phyloP scores from a whole-genome alignment of 1,284 basidiomycete genomes.

The Prillingera fragicola region DNA sequence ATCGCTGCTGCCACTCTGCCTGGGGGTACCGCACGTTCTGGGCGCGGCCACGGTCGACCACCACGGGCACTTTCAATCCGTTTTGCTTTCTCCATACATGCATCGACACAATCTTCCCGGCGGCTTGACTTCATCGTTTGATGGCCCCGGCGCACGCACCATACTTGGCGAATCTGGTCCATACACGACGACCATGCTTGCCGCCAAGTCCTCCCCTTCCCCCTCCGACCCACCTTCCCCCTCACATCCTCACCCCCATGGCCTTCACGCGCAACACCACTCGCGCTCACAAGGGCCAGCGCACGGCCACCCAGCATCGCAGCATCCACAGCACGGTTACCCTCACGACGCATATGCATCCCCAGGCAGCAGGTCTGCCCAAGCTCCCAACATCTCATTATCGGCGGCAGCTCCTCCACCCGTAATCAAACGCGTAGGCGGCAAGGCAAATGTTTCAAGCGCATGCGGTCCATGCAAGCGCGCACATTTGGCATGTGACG shows the following conservation, averaged over 20 bases:
- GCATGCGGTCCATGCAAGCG: constrained; percentile 44
- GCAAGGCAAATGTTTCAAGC: constrained; percentile 32
- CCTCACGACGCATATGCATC: too few species aligned
- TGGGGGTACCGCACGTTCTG: too few species aligned
- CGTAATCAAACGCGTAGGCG: constrained; percentile 22
- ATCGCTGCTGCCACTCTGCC: too few species aligned
- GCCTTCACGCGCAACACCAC: background rate
- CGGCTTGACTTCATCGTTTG: too few species aligned
- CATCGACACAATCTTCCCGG: too few species aligned
- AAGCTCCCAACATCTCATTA: background rate
- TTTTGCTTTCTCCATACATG: too few species aligned
- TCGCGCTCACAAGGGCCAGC: background rate
- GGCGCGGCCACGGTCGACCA: too few species aligned
- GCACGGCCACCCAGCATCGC: background rate
- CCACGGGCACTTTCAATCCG: too few species aligned
- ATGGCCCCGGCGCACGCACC: constrained; percentile 24
- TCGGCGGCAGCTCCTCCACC: background rate
- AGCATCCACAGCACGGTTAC: background rate
- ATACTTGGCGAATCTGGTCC: constrained; percentile 19
- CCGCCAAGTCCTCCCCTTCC: background rate
- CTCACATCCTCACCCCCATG: background rate
- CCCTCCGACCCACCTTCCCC: background rate
- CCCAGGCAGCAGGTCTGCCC: too few species aligned
- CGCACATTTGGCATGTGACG: constrained; percentile 44
- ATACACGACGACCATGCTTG: background rate